Conservation (phyloP, 441 rosid genomes). For the Gossypium gossypioides region DNA sequence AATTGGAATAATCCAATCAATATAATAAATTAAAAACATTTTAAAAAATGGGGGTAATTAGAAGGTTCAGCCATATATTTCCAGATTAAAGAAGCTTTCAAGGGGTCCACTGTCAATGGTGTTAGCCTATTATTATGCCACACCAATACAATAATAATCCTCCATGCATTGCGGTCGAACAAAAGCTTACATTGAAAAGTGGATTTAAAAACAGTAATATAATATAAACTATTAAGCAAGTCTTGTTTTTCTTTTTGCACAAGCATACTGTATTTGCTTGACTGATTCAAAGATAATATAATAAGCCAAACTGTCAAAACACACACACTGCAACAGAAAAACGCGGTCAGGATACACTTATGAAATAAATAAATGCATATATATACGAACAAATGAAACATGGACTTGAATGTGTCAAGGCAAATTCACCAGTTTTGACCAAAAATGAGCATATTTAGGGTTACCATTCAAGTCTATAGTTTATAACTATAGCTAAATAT, state of each 20-base stretch:
- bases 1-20: background rate
- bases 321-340: background rate
- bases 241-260: background rate
- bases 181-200: background rate
- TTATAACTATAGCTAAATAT: background rate
- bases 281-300: slow-evolving; percentile 8
- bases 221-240: too few species aligned
- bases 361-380: background rate
- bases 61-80: background rate
- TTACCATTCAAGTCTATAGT: background rate
- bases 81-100: background rate
- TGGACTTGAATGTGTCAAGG: background rate
- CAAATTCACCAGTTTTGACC: background rate
- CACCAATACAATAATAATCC: background rate
- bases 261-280: background rate
- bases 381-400: background rate
- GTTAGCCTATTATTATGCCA: background rate
- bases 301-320: background rate
- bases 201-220: too few species aligned
- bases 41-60: background rate
- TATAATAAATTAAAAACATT: background rate
- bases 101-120: background rate
- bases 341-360: background rate
- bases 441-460: background rate
- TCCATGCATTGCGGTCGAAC: background rate